Evolutionary conservation across 148 eudicot genomes (phyloP).

Genomic region (Linanthus parryae): DNA sequence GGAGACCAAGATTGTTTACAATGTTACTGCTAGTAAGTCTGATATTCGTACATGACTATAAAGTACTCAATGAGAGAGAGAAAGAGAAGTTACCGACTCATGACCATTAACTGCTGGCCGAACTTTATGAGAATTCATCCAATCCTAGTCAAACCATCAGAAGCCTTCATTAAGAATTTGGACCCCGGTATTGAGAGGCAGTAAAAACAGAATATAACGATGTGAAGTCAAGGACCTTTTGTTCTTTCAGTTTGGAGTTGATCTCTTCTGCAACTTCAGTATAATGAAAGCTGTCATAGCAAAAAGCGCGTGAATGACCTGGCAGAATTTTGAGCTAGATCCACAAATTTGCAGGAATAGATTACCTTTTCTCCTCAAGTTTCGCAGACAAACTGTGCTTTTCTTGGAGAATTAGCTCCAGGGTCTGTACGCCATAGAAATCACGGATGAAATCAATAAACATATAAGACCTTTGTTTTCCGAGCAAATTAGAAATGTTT

Average conservation of each 20-base stretch:
- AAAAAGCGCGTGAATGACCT: conserved; percentile 6
- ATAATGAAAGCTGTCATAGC: conserved; percentile 51
- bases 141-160: conserved; percentile 24
- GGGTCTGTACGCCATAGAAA: conserved; percentile 38
- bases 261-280: conserved; percentile 40
- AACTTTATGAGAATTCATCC: conserved; percentile 22
- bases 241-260: conserved; percentile 45
- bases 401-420: conserved; percentile 83
- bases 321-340: conserved; percentile 3
- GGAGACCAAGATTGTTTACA: too few species aligned
- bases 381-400: conserved; percentile 40
- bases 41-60: too few species aligned
- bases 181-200: background rate
- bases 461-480: too few species aligned
- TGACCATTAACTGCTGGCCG: conserved; percentile 15
- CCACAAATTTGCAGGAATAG: conserved; percentile 5
- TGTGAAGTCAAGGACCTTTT: conserved; percentile 55
- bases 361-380: conserved; percentile 61
- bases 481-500: too few species aligned
- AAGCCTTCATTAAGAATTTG: background rate
- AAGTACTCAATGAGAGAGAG: too few species aligned
- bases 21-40: too few species aligned
- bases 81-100: conserved; percentile 21
- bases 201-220: conserved; percentile 3
- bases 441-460: conserved; percentile 8